Percentiles rank a stretch among this genome's conserved stretches.
phyloP scores from a whole-genome alignment of 768 basidiomycete species.

The Hemileccinum impolitum region DNA sequence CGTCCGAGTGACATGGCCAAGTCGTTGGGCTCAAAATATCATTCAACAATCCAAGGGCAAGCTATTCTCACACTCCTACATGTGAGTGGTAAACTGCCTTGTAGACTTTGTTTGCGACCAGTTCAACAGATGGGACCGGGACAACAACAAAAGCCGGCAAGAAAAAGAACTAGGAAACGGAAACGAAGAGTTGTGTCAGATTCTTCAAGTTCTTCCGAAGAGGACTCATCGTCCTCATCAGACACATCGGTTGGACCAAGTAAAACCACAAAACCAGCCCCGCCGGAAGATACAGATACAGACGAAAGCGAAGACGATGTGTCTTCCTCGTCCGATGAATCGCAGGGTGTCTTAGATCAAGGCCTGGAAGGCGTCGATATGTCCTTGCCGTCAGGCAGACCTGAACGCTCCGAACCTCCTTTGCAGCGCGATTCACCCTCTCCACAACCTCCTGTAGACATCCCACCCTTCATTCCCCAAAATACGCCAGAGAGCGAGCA shows the following conservation, averaged over 20 bases:
- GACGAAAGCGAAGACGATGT: conserved; percentile 10
- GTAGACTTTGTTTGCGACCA: no score
- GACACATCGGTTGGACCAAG: conserved; percentile 10
- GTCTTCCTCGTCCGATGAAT: conserved; percentile 21
- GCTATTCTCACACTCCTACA: no score
- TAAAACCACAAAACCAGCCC: conserved; percentile 2
- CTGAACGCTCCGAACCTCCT: background rate
- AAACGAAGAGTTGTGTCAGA: conserved; percentile 49
- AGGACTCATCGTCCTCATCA: conserved; percentile 20
- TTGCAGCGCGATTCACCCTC: conserved; percentile 25
- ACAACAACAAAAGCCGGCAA: conserved; percentile 32
- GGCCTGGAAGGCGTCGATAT: conserved; percentile 5
- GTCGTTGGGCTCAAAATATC: no score
- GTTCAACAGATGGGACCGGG: conserved; percentile 20
- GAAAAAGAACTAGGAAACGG: conserved; percentile 51
- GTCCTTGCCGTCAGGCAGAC: background rate
- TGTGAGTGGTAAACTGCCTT: no score
- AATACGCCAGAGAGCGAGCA: conserved; percentile 45
- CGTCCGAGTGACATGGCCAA: conserved; percentile 7
- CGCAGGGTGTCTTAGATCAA: conserved; percentile 1
- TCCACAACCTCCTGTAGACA: conserved; percentile 18
- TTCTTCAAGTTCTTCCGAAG: conserved; percentile 42
- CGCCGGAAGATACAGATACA: background rate
- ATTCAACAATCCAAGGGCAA: no score
- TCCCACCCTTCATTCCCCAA: conserved; percentile 58